Base-by-base conservation (phyloP, 179 eudicot genomes). In the Beta corolliflora region DNA sequence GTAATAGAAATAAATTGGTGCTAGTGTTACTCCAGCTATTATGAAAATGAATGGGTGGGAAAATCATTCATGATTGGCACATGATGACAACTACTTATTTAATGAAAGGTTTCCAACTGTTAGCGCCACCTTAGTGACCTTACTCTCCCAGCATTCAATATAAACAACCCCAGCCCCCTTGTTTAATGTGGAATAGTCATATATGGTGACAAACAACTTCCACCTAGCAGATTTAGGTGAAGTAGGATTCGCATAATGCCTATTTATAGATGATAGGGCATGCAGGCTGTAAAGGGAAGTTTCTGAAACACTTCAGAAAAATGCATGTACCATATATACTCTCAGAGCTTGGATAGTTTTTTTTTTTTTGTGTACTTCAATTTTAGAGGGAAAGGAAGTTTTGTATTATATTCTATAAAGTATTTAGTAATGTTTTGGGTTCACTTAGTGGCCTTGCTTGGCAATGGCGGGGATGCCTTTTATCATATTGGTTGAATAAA, bases 81-180 rank as follows among this genome's bases (percentile, higher is more conserved):
- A 25, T 81, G 41, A 69, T 81, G 13, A 46, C 59, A 76, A 69
- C 76, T 68, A 59, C 60, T 81, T 44, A 75, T 75, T 81, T 44
- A 81, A 55, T 76, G 70, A 56, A 68, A 54, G 9, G 45, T 56
- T 53, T 50, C 84, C 84, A 81, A 69, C 76, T 71, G 76, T 67
- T 76, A 50, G 21, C 56, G 9, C 77, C 82, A 59, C 29, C 82
- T 71, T 60, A 25, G n/a, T n/a, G n/a, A n/a, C n/a, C n/a, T n/a
- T n/a, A 63, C 54, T 71, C 77, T 73, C 79, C 14, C 58, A 80
- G 77, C 82, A 73, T 80, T 80, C 77, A 80, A 71, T 69, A 71
- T 7, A 29, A 58, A 69, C 75, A 68, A 68, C 60, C 18, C 56
- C 56, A 79, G 36, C 56, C 54, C 31, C 61, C 14, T 58, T 79